These are phyloP conservation scores for Fistulina hepatica DNA, from an alignment of 1,284 basidiomycete genomes.

Conservation along the genomic window DNA sequence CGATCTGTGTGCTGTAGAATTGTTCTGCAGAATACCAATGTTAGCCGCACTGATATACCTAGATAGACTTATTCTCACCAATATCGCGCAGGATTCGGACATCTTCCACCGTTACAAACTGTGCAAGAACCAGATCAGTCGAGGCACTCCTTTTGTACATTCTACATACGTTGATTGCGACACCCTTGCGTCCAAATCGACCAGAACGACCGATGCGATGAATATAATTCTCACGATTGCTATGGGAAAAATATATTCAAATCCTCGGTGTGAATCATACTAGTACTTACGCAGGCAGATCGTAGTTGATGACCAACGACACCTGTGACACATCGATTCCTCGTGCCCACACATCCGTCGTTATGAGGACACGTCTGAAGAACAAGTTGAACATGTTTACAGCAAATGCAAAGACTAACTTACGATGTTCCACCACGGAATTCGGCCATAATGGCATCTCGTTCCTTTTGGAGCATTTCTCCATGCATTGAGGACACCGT, in stretches of 20 bases:
- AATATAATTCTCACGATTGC: conserved; percentile 97
- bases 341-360: conserved; percentile 97
- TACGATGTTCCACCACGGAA: conserved; percentile 92
- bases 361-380: conserved; percentile 82
- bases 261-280: conserved; percentile 3
- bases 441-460: conserved; percentile 98
- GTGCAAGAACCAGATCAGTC: conserved; percentile 10
- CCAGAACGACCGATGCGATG: conserved; percentile 95
- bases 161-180: conserved; percentile 71
- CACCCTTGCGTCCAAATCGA: conserved; percentile 91
- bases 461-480: conserved; percentile 98
- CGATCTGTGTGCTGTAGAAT: conserved; percentile 85
- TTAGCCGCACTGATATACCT: conserved; percentile 12
- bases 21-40: conserved; percentile 41
- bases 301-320: conserved; percentile 96
- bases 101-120: conserved; percentile 90
- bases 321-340: conserved; percentile 99
- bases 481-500: conserved; percentile 97
- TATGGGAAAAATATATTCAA: conserved; percentile 22
- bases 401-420: conserved; percentile 23
- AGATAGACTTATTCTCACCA: conserved; percentile 37
- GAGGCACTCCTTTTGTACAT: conserved; percentile 4
- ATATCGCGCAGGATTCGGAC: conserved; percentile 87
- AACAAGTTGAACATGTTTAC: conserved; percentile 9
- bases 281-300: conserved; percentile 72